A percentile compares a stretch with the other conserved stretches of the same genome.
Evolutionary conservation across 768 basidiomycete genomes (phyloP).

Genomic region (Mycena alexandri): DNA sequence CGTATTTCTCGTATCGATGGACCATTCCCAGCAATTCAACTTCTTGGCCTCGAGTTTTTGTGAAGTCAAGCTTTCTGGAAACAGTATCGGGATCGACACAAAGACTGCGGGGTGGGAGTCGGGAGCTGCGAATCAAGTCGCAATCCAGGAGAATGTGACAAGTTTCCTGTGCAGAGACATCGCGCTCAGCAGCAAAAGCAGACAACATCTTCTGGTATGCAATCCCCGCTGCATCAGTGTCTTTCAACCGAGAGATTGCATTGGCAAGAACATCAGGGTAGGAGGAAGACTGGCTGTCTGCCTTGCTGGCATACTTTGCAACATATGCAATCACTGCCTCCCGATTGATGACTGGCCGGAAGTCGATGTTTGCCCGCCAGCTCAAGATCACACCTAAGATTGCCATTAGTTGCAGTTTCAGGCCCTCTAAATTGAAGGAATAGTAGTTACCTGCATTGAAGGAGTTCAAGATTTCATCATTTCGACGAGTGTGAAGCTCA

Average conservation of each 20-base stretch:
- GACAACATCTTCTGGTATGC: conserved; percentile 35
- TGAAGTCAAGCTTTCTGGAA: conserved; percentile 10
- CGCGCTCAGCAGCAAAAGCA: conserved; percentile 24
- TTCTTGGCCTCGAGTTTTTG: not conserved
- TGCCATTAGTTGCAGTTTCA: too few species aligned
- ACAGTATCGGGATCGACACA: conserved; percentile 23
- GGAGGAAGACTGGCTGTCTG: conserved; percentile 22
- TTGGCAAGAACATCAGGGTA: conserved; percentile 19
- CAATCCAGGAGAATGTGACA: conserved; percentile 33
- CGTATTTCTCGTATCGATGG: not conserved
- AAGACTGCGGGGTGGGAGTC: conserved; percentile 10
- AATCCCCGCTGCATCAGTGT: conserved; percentile 27
- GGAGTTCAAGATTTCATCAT: conserved; percentile 41
- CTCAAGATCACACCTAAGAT: too few species aligned
- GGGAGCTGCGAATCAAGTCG: conserved; percentile 7
- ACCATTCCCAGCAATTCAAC: not conserved
- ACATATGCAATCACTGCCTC: conserved; percentile 40
- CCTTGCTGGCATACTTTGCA: conserved; percentile 39
- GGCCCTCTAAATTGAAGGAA: too few species aligned
- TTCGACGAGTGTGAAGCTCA: conserved; percentile 21
- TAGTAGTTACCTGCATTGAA: conserved; percentile 36
- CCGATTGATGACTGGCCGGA: conserved; percentile 39
- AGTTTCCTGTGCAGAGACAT: conserved; percentile 34
- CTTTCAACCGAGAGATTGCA: conserved; percentile 25
- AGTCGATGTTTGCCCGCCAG: conserved; percentile 45